Evolutionary conservation across 192 early-diverging fungal genomes (phyloP), one percentile per base, ranked within the genome.

Genomic region (Rhizoclosmatium globosum): DNA sequence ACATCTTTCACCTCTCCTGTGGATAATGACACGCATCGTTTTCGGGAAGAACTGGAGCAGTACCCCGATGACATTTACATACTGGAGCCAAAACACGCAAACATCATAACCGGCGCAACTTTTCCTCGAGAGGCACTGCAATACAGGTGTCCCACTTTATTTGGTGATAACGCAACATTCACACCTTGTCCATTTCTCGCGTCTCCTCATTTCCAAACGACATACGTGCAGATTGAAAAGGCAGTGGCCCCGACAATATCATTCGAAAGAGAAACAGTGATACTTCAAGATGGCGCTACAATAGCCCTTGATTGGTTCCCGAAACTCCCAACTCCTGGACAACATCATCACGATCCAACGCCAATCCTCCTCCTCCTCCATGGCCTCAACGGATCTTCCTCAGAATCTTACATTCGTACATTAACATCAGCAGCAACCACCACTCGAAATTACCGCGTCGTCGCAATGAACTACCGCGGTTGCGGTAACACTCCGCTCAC

Each of bases 391-490:
- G 97, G 97, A 62, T 95, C 95, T 44, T 94, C 92, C 56, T 91
- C 94, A 82, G 96, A 97, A 82, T 88, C 89, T 2, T 99, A 99
- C 77, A 91, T 99, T 44, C 92, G 92, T 39, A 84, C 89, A 13
- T 77, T 97, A 13, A 87, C 93, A 45, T 76, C 62, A 13, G 76
- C 78, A 42, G 57, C 68, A 15, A 57, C 72, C 23, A 19, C 21
- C 6, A 42, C 47, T 13, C 68, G 68, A 6, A 86, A 87, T 59
- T 94, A 93, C 81, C 89, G 93, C 47, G 86, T 87, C 3, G 94
- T 96, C 0, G 95, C 97, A 38, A 88, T 94, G 79, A 99, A 99
- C 87, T 92, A 88, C 69, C 89, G 97, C 38, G 97, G 96, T 7
- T 97, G 96, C 82, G 95, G 93, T 2, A 89, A 92, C 31, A 92